Percentiles rank a stretch among this genome's conserved stretches.
Conservation (phyloP, 2,329 filamentous ascomycete species). For the Penicillium hesseltinei region DNA sequence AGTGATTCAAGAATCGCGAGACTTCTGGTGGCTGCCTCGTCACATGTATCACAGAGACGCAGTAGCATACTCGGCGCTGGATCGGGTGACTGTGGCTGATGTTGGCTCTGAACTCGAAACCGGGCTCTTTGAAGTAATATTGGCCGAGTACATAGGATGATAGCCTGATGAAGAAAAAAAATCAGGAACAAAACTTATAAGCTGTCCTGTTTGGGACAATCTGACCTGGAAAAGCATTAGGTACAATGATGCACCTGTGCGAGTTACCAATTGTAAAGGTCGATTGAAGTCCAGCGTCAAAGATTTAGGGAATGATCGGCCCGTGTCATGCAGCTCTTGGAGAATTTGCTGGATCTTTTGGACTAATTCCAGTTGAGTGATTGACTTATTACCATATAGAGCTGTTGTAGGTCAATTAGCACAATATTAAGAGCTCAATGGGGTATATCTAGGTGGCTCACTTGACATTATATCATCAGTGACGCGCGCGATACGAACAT, state of each 20-base stretch:
- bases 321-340: conserved; percentile 17
- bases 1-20: conserved; percentile 19
- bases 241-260: conserved; percentile 23
- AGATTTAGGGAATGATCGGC: conserved; percentile 15
- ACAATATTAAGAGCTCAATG: background rate
- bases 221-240: conserved; percentile 24
- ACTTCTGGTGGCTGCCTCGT: conserved; percentile 22
- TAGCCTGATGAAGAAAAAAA: conserved; percentile 8
- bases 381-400: conserved; percentile 21
- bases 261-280: conserved; percentile 16
- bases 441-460: background rate
- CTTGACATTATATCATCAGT: conserved; percentile 25
- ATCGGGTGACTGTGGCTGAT: background rate
- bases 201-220: background rate
- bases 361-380: conserved; percentile 20
- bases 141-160: conserved; percentile 23
- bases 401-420: conserved; percentile 5
- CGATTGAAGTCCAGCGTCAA: conserved; percentile 18
- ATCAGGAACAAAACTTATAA: background rate
- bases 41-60: conserved; percentile 21
- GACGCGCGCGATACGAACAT: conserved; percentile 22
- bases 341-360: conserved; percentile 17
- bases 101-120: conserved; percentile 11
- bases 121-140: conserved; percentile 21
- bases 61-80: conserved; percentile 7